Percentiles rank a stretch among this genome's conserved stretches.
phyloP scores from a whole-genome alignment of 768 basidiomycete genomes.

The Phallus indusiatus region DNA sequence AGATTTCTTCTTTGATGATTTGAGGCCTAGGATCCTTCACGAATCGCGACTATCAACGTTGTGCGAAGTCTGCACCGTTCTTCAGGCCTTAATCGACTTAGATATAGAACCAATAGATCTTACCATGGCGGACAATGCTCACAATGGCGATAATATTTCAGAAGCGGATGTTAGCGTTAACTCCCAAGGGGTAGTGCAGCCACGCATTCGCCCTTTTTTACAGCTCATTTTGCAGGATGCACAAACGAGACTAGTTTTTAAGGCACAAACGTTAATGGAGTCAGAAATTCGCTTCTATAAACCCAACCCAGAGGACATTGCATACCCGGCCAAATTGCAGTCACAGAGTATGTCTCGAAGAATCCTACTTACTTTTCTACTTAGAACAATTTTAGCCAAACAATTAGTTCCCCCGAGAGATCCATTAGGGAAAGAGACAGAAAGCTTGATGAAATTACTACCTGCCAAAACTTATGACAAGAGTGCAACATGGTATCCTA shows the following conservation, averaged over 20 bases:
- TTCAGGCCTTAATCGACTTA: conserved; percentile 93
- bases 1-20: conserved; percentile 90
- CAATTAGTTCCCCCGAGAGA: not conserved
- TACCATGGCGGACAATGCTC: conserved; percentile 18
- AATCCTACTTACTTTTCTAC: conserved; percentile 2
- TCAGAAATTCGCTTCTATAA: conserved; percentile 79
- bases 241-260: conserved; percentile 91
- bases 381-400: not conserved
- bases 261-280: conserved; percentile 87
- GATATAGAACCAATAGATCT: conserved; percentile 40
- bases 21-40: conserved; percentile 91
- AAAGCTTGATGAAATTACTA: conserved; percentile 60
- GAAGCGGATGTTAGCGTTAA: conserved; percentile 22
- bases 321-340: conserved; percentile 75
- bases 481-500: conserved; percentile 88
- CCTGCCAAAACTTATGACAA: conserved; percentile 59
- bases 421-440: conserved; percentile 40
- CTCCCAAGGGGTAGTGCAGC: conserved; percentile 33
- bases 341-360: conserved; percentile 38
- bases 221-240: conserved; percentile 93
- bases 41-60: conserved; percentile 81
- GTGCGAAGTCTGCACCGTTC: conserved; percentile 92
- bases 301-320: conserved; percentile 69
- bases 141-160: conserved; percentile 20
- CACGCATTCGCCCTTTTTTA: conserved; percentile 76